phyloP scores from a whole-genome alignment of 1,139 yeast species.

The Wickerhamomyces sp. region DNA sequence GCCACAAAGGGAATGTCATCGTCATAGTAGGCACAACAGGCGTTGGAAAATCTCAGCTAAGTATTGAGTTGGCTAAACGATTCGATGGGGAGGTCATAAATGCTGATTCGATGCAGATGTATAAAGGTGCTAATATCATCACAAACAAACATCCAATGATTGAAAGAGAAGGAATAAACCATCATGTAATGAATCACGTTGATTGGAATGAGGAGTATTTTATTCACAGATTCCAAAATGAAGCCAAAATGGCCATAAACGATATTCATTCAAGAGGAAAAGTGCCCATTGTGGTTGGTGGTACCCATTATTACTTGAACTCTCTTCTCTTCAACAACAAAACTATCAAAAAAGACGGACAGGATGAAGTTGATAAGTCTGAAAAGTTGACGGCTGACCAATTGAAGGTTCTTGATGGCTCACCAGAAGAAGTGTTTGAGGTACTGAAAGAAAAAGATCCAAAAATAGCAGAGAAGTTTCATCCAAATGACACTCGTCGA shows the following conservation, averaged over 20 bases:
- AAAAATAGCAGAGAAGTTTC: slow-evolving; percentile 70
- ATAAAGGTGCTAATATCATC: slow-evolving; percentile 63
- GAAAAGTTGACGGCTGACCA: slow-evolving; percentile 38
- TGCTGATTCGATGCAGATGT: slow-evolving; percentile 97
- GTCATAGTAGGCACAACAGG: slow-evolving; percentile 96
- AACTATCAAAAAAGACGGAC: slow-evolving; percentile 29
- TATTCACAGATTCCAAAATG: slow-evolving; percentile 74
- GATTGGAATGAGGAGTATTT: slow-evolving; percentile 77
- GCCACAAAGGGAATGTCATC: slow-evolving; percentile 35
- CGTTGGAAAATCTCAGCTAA: slow-evolving; percentile 86
- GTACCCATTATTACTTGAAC: slow-evolving; percentile 91
- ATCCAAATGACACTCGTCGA: slow-evolving; percentile 84
- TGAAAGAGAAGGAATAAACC: slow-evolving; percentile 71
- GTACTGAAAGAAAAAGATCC: slow-evolving; percentile 60
- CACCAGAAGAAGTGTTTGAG: slow-evolving; percentile 45
- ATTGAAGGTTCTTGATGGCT: slow-evolving; percentile 43
- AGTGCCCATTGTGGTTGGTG: slow-evolving; percentile 87
- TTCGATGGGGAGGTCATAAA: slow-evolving; percentile 88
- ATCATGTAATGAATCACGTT: slow-evolving; percentile 84
- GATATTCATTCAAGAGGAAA: slow-evolving; percentile 69
- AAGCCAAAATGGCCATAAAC: slow-evolving; percentile 50
- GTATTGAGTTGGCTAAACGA: slow-evolving; percentile 72
- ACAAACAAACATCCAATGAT: slow-evolving; percentile 87
- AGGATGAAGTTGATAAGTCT: slow-evolving; percentile 18
- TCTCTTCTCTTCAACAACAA: slow-evolving; percentile 67